Base-by-base conservation (phyloP, 495 filamentous ascomycete genomes). In the Penicillium argentinense region DNA sequence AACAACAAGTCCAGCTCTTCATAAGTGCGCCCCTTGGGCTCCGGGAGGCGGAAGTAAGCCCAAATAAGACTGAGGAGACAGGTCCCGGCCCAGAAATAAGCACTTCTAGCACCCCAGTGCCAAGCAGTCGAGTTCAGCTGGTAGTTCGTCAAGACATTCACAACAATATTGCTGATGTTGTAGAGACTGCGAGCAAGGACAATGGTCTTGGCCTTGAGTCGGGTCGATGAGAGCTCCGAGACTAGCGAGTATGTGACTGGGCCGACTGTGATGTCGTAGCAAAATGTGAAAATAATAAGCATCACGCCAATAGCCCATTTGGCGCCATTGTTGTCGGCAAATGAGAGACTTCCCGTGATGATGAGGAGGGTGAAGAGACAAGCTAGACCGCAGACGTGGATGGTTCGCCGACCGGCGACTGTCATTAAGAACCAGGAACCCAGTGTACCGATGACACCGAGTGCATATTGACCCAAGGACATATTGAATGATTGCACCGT, bases 221-320 rank as follows among this genome's bases (percentile, higher is more conserved):
- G 71, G 7, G 81, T 75, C 0, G 84, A 82, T 1, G 83, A 80
- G 5, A 87, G 66, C 45, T 88, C 85, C 9, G 80, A 73, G 14
- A 88, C 84, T 12, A 89, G 73, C 4, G 80, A 84, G 60, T 87
- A 89, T 45, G 81, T 84, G 6, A 89, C 79, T 1, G 84, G 86
- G 0, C 86, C 86, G 16, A 89, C 80, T 4, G 81, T 83, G 39
- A 78, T 62, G 53, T 87, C 81, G 61, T 89, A 89, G 32, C 76
- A 69, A 54, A 85, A 66, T 1, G 83, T 80, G 69, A 80, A 88
- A 44, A 82, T 59, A 18, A 87, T 57, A 57, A 88, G 72, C 59
- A 88, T 81, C 0, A 68, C 73, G 23, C 76, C 67, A 19, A 64
- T 59, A 11, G 55, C 55, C 62, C 62, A 68, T 37, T 54, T 53